Conservation (phyloP, 2,329 filamentous ascomycete species). For the Aspergillus calidoustus region DNA sequence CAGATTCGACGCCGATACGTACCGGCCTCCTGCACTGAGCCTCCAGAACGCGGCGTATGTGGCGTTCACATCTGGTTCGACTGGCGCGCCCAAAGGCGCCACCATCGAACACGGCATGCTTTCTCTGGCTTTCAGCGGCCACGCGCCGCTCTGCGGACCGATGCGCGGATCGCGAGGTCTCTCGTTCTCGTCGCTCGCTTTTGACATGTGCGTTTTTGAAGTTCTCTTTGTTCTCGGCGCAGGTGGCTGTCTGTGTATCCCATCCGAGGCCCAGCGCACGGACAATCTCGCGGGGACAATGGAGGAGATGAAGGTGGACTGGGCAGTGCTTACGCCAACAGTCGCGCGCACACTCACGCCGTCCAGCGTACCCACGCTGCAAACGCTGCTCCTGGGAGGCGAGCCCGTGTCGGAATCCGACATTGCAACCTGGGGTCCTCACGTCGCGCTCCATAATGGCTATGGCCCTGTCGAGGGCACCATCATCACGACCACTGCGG, state of each 20-base stretch:
- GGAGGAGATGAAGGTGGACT: conserved; percentile 48
- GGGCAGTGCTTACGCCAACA: conserved; percentile 59
- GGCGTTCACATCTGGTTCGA: conserved; percentile 58
- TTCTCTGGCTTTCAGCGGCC: conserved; percentile 54
- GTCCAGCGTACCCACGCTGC: conserved; percentile 38
- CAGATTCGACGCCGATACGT: no score
- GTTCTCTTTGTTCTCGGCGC: conserved; percentile 37
- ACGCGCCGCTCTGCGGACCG: conserved; percentile 54
- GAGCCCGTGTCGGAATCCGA: conserved; percentile 28
- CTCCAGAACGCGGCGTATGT: conserved; percentile 45
- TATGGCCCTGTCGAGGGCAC: conserved; percentile 30
- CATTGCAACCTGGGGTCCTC: conserved; percentile 31
- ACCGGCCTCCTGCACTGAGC: background rate
- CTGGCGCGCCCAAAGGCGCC: conserved; percentile 58
- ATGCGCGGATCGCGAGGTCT: conserved; percentile 38
- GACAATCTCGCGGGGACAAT: conserved; percentile 42
- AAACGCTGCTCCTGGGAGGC: conserved; percentile 39
- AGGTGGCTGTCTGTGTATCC: conserved; percentile 54
- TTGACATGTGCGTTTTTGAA: conserved; percentile 48
- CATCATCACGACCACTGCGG: background rate
- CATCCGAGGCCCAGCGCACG: conserved; percentile 46
- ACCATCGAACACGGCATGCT: conserved; percentile 62
- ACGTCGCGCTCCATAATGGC: conserved; percentile 24
- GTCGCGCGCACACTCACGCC: conserved; percentile 48
- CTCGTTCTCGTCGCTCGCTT: conserved; percentile 51